Evolutionary conservation across 192 early-diverging fungal species (phyloP), one percentile per base, ranked within the genome.

Genomic region (Endogone sp.): DNA sequence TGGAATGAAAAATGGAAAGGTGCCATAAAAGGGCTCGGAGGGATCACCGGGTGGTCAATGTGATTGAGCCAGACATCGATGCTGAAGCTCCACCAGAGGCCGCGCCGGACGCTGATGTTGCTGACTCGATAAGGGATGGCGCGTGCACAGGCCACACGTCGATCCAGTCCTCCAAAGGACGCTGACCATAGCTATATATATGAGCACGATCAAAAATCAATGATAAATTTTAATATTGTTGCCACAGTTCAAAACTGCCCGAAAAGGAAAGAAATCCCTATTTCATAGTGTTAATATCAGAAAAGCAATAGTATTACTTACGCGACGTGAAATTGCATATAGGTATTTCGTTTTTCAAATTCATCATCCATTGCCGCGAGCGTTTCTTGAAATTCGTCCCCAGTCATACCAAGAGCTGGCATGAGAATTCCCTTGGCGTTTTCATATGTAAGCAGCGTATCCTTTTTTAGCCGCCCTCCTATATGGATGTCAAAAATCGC

Each of bases 301-400:
- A n/a, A n/a, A n/a, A n/a, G n/a, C n/a, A 49, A 16, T 11, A 11
- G 37, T 49, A 60, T 60, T 10, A 60, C 59, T 60, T 60, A 60
- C 59, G 59, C 59, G 59, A 60, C 59, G 21, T 28, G 59, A 26
- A 60, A 26, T 60, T 60, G 24, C 59, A 60, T 26, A 21, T 26
- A 23, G 6, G 59, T 60, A 6, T 60, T 21, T 10, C 27, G 27
- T 22, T 60, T 21, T 26, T 23, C 59, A 22, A 60, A 60, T 60
- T 60, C 59, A 10, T 28, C 8, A 23, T 8, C 27, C 59, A 60
- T 60, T 21, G 22, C 22, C 10, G 22, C 59, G 9, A 60, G 24
- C 0, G 22, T 28, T 22, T 60, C 59, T 21, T 60, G 9, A 60
- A 60, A 60, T 21, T 60, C 59, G 4, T 60, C 27, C 22, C 6